phyloP scores from a whole-genome alignment of 164 flowering plant genomes.

The grape (Vitis vinifera) region ASM3070453v1 NC_081820.1:3059501-3060000 shows the following conservation, averaged over 20 bases:
- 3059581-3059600: constrained; percentile 61
- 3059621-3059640: constrained; percentile 28
- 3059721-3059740: constrained; percentile 55
- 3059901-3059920: constrained; percentile 59
- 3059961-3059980: constrained; percentile 59
- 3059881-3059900: constrained; percentile 74
- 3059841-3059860: constrained; percentile 57
- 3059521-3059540: neutral
- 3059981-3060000: constrained; percentile 41
- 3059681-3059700: constrained; percentile 63
- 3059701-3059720: constrained; percentile 54
- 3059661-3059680: constrained; percentile 54
- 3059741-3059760: constrained; percentile 77
- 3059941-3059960: constrained; percentile 49
- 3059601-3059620: constrained; percentile 35
- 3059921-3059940: constrained; percentile 55
- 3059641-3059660: constrained; percentile 41
- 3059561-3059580: constrained; percentile 65
- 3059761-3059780: constrained; percentile 34
- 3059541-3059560: constrained; percentile 57
- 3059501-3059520: too few relatives aligned
- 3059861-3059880: constrained; percentile 63
- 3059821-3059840: neutral
- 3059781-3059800: neutral
- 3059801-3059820: too few relatives aligned